These are phyloP conservation scores for Liquidambar formosana DNA, from an alignment of 164 flowering plant species.

Conservation along the genomic window DNA sequence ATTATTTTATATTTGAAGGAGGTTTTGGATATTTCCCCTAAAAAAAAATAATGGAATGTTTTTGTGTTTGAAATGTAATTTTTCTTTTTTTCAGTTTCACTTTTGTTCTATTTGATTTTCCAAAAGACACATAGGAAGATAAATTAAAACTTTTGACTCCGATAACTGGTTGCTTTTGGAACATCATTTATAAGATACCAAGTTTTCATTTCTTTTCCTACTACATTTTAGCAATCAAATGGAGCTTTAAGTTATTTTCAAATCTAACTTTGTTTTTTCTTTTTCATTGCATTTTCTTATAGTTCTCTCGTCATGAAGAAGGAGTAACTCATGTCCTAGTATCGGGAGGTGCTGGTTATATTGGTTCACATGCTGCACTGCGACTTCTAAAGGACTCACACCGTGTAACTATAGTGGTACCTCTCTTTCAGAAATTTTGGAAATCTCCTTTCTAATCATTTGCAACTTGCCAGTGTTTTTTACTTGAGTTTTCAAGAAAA, in stretches of 20 bases:
- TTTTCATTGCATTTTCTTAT: constrained; percentile 10
- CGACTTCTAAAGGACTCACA: constrained; percentile 80
- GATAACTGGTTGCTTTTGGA: too few relatives aligned
- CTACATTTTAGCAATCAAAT: not conserved
- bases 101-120: too few relatives aligned
- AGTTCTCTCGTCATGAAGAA: constrained; percentile 75
- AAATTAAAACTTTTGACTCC: too few relatives aligned
- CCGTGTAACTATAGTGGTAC: constrained; percentile 93
- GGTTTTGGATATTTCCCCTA: too few relatives aligned
- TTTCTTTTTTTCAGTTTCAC: too few relatives aligned
- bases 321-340: constrained; percentile 93
- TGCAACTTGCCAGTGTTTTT: not conserved
- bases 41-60: too few relatives aligned
- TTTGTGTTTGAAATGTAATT: too few relatives aligned
- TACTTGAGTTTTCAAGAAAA: not conserved
- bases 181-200: too few relatives aligned
- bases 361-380: constrained; percentile 94
- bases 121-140: too few relatives aligned
- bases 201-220: not conserved
- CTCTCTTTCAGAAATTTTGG: not conserved
- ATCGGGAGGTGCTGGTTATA: constrained; percentile 97
- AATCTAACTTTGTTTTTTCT: not conserved
- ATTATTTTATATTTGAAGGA: too few relatives aligned
- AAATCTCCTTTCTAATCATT: not conserved
- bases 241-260: not conserved